Evolutionary conservation across 495 filamentous ascomycete genomes (phyloP).

Genomic region (Beverwykella pulmonaria): DNA sequence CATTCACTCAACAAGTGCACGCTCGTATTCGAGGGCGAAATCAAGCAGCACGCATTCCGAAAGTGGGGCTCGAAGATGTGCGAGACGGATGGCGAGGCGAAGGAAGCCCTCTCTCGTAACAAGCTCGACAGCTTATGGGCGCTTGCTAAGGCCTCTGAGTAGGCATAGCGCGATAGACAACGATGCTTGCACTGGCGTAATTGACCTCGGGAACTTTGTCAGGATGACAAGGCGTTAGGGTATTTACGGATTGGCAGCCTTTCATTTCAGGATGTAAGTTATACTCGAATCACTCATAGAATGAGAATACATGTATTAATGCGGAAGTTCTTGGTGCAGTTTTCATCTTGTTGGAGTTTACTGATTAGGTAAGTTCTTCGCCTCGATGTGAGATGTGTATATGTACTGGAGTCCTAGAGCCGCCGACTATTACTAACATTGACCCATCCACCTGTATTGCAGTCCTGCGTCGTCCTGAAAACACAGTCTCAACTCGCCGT

Average conservation of each 20-base stretch:
- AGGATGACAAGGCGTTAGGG: not conserved
- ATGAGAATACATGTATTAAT: constrained; percentile 23
- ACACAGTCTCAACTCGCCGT: not conserved
- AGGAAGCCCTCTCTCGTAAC: constrained; percentile 71
- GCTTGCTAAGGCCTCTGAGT: constrained; percentile 69
- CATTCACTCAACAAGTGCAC: constrained; percentile 76
- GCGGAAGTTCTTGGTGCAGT: constrained; percentile 6
- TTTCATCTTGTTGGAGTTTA: not conserved
- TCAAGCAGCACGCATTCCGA: constrained; percentile 74
- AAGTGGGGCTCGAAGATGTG: constrained; percentile 84
- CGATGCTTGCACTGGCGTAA: not conserved
- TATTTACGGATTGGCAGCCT: not conserved
- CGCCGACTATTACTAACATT: not conserved
- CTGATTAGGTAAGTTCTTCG: not conserved
- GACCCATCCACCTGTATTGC: not conserved
- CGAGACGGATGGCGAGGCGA: constrained; percentile 85
- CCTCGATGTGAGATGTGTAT: not conserved
- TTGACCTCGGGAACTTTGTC: not conserved
- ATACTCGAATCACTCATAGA: constrained; percentile 18
- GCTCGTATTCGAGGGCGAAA: constrained; percentile 85
- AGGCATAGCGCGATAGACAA: not conserved
- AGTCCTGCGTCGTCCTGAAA: not conserved
- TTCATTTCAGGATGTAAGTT: constrained; percentile 25
- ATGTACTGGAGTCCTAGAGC: not conserved
- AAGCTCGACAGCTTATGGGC: constrained; percentile 98